phyloP scores from a whole-genome alignment of 768 basidiomycete genomes.

The Phallus indusiatus region DNA sequence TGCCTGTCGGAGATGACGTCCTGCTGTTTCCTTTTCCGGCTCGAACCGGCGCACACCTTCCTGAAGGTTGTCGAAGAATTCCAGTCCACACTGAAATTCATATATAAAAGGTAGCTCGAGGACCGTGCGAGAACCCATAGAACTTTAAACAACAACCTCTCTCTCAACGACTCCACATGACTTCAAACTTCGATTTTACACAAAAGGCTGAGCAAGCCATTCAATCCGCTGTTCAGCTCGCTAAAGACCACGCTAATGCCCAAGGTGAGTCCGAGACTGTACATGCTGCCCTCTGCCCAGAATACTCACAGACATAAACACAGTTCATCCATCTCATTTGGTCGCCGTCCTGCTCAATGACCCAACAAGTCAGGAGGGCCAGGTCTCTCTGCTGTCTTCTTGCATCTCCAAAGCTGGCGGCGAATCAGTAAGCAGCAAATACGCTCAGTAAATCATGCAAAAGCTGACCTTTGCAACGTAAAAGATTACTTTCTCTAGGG shows the following conservation, averaged over 20 bases:
- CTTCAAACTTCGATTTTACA: constrained; percentile 69
- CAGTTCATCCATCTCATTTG: constrained; percentile 79
- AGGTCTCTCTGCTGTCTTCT: constrained; percentile 60
- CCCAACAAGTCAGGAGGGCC: constrained; percentile 24
- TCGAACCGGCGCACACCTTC: background rate
- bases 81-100: background rate
- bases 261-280: constrained; percentile 46
- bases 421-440: constrained; percentile 52
- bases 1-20: background rate
- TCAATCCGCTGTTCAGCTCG: constrained; percentile 64
- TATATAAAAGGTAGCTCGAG: background rate
- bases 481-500: constrained; percentile 54
- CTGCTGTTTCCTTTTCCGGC: background rate
- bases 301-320: constrained; percentile 3
- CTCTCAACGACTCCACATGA: constrained; percentile 25
- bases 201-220: constrained; percentile 72
- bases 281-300: background rate
- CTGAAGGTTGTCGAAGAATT: background rate
- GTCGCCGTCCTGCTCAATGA: constrained; percentile 77
- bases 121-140: background rate
- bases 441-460: background rate
- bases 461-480: background rate
- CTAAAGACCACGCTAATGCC: constrained; percentile 75
- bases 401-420: constrained; percentile 79
- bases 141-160: background rate